Evolutionary conservation across 2,329 filamentous ascomycete genomes (phyloP), one percentile per base, ranked within the genome.

Genomic region (Lasiodiplodia hormozganensis): DNA sequence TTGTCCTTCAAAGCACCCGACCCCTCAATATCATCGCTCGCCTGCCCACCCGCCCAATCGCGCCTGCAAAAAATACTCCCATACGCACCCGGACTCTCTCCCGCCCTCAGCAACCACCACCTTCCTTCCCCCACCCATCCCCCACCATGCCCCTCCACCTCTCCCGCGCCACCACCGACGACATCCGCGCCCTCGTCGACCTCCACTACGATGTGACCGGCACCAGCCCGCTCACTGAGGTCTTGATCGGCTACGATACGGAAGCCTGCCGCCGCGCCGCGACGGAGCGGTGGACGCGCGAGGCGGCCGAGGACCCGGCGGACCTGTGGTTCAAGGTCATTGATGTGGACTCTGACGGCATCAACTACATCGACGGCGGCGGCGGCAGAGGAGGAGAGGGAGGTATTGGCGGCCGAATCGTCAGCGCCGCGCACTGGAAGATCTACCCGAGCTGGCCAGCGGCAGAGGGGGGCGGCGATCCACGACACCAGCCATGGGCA

Each of bases 341-440:
- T 2, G 76, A 78, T 21, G 70, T 54, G 4, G 54, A 58, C 0
- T 76, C 69, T 2, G 74, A 73, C 12, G 36, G 36, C 0, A 16
- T 12, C 1, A 38, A 38, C 3, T 12, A 38, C 0, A 38, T 8
- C 31, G 8, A 31, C 8, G 31, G 16, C 11, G 12, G 36, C 23
- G 23, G 23, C 23, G 23, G 23, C 1, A 5, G n/a, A n/a, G n/a
- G n/a, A n/a, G n/a, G 40, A n/a, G 12, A 18, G 1, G 4, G 16
- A 5, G 38, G 12, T 18, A 34, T 10, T 10, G 8, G 31, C 8
- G 8, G 8, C 16, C 72, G 72, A 36, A 72, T 77, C 21, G 73
- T 76, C 40, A 74, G 75, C 14, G 75, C 71, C 0, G 74, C 73
- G n/a, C 74, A 75, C 69, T 79, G 74, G 74, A 75, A 74, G 38